These are phyloP conservation scores for Eremothecium cymbalariae DNA, from an alignment of 1,139 yeast genomes.

Conservation along the genomic window DNA sequence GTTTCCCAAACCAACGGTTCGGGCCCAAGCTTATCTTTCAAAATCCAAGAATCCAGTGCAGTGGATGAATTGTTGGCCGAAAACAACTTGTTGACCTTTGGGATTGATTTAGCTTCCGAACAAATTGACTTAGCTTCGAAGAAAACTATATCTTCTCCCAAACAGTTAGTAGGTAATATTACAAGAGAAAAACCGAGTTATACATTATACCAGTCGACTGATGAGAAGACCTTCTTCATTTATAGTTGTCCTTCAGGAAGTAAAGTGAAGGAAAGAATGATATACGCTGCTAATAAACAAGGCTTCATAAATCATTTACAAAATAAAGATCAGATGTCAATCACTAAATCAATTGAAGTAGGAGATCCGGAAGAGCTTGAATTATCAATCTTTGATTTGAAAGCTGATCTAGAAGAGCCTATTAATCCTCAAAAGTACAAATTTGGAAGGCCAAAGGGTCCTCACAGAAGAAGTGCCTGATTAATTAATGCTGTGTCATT, in stretches of 20 bases:
- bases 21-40: too few species aligned
- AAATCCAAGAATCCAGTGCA: conserved; percentile 13
- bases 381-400: conserved; percentile 22
- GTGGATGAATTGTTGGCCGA: conserved; percentile 21
- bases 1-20: too few species aligned
- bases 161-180: conserved; percentile 27
- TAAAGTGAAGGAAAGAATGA: conserved; percentile 83
- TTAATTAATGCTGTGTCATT: too few species aligned
- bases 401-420: conserved; percentile 12
- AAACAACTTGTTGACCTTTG: conserved; percentile 31
- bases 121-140: conserved; percentile 30
- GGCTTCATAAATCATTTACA: conserved; percentile 52
- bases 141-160: conserved; percentile 19
- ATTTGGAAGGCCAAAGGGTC: conserved; percentile 51
- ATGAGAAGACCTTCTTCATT: conserved; percentile 41
- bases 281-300: conserved; percentile 76
- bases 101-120: conserved; percentile 34
- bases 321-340: conserved; percentile 30
- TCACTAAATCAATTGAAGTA: conserved; percentile 47
- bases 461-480: conserved; percentile 34
- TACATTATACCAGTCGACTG: conserved; percentile 40
- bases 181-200: conserved; percentile 47
- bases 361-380: conserved; percentile 67
- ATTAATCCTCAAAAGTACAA: conserved; percentile 26
- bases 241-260: conserved; percentile 90